Evolutionary conservation across 805 yeast genomes (phyloP).

Genomic region (Metschnikowia matae): DNA sequence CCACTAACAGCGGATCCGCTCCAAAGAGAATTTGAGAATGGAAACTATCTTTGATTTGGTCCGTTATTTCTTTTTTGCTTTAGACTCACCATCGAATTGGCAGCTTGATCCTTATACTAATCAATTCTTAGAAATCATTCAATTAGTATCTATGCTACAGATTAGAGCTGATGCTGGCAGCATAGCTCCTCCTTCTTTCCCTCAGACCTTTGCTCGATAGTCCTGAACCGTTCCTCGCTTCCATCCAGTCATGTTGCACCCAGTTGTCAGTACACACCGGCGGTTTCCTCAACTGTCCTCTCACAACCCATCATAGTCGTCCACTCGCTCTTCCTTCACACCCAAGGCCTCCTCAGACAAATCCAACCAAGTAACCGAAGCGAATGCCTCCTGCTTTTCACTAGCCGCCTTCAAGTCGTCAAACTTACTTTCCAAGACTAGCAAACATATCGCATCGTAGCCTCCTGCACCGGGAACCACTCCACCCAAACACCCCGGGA

Average conservation of each 20-base stretch:
- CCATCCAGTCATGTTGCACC: background rate
- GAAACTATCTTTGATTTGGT: too few relatives aligned
- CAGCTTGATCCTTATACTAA: too few relatives aligned
- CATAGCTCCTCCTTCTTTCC: too few relatives aligned
- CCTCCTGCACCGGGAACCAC: conserved; percentile 99
- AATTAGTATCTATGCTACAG: too few relatives aligned
- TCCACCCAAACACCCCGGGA: conserved; percentile 86
- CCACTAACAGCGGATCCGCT: too few relatives aligned
- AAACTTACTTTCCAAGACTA: conserved; percentile 48
- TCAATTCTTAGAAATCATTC: too few relatives aligned
- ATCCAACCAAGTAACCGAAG: conserved; percentile 62
- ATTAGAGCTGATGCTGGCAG: too few relatives aligned
- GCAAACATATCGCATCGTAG: conserved; percentile 80
- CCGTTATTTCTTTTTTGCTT: too few relatives aligned
- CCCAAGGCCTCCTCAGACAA: conserved; percentile 62
- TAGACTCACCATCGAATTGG: too few relatives aligned
- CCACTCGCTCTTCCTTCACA: conserved; percentile 43
- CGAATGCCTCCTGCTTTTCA: conserved; percentile 26
- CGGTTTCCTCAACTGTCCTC: background rate
- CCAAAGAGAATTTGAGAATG: too few relatives aligned
- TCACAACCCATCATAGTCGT: conserved; percentile 25
- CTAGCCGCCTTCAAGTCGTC: conserved; percentile 22
- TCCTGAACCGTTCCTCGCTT: background rate
- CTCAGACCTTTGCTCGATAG: too few relatives aligned
- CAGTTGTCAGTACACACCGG: background rate